A percentile compares a stretch with the other conserved stretches of the same genome.
Evolutionary conservation across 768 basidiomycete species (phyloP).

Genomic region (Omphalotus guepiniiformis): DNA sequence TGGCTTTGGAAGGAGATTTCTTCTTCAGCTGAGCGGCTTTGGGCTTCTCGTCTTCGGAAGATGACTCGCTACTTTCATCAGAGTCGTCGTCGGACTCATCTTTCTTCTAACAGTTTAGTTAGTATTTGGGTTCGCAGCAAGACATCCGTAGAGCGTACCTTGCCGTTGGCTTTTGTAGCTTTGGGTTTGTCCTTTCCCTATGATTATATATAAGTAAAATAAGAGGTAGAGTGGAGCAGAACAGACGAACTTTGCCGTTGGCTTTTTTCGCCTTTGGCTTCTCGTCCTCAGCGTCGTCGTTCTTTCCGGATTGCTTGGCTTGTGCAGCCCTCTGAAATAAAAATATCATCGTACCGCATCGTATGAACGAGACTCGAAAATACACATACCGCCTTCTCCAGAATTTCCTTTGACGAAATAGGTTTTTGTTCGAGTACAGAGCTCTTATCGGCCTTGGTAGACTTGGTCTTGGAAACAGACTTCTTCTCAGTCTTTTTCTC

Average conservation of each 20-base stretch:
- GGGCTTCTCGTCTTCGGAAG: constrained; percentile 51
- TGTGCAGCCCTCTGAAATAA: constrained; percentile 20
- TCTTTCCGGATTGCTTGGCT: constrained; percentile 17
- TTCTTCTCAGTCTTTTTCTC: constrained; percentile 32
- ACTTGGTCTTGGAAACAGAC: constrained; percentile 32
- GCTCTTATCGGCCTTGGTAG: constrained; percentile 26
- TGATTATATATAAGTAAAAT: constrained; percentile 19
- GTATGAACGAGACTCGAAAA: constrained; percentile 1
- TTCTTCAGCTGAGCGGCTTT: constrained; percentile 50
- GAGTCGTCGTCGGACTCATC: constrained; percentile 26
- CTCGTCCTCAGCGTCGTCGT: constrained; percentile 22
- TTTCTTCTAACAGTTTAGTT: constrained; percentile 6
- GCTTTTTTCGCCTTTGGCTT: constrained; percentile 8
- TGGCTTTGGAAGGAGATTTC: constrained; percentile 8
- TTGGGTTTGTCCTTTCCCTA: constrained; percentile 22
- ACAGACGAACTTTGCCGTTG: constrained; percentile 12
- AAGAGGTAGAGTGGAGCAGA: constrained; percentile 12
- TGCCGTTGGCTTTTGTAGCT: constrained; percentile 22
- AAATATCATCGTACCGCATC: not conserved
- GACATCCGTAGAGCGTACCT: constrained; percentile 24
- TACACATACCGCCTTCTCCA: constrained; percentile 35
- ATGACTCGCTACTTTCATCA: constrained; percentile 42
- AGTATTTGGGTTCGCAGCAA: not conserved
- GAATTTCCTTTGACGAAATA: constrained; percentile 37
- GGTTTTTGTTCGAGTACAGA: constrained; percentile 22